Base-by-base conservation (phyloP, 805 yeast genomes). In the Saccharomycopsis synnaedendra region DNA sequence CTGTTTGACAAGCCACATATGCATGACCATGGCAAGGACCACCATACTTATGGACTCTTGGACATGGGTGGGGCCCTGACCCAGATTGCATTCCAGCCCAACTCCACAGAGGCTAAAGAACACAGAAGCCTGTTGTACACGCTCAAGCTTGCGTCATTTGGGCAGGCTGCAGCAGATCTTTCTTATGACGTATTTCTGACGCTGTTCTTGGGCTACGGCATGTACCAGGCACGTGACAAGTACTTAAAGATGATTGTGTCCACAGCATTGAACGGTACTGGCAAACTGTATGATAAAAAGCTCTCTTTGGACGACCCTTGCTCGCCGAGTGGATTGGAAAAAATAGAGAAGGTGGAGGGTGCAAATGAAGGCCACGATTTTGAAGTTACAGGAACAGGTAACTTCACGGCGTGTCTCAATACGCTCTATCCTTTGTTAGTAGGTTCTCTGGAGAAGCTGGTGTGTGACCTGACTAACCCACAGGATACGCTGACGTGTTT, bases 31-130 rank as follows among this genome's bases (percentile, higher is more conserved):
- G 76, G 75, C 4, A 65, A 51, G 36, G 42, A 46, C 40, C 52
- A 51, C 34, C 47, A 69, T 41, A 72, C 83, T 0, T 77, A 70
- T 51, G 86, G 85, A 0, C 57, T 78, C 10, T 60, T 78, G 37
- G 80, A 77, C 52, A 71, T 78, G 78, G 83, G 83, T 7, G 84
- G 82, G 0, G 80, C 81, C 0, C 74, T 80, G 1, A 75, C 82
- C 0, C 85, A 80, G 57, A 74, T 80, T 27, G 78, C 78, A 3
- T 80, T 79, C 55, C 76, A 71, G 58, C 85, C 86, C 0, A 71
- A 72, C 55, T 42, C 58, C 27, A 65, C 73, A 1, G 77, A 72
- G 48, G 60, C 60, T 3, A 56, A 57, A 3, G 74, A 71, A 40
- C 78, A 74, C 50, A 56, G 62, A 29, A 72, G 73, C 45, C 68